Evolutionary conservation across 495 filamentous ascomycete species (phyloP), one percentile per base, ranked within the genome.

Genomic region (Tirmania nivea): DNA sequence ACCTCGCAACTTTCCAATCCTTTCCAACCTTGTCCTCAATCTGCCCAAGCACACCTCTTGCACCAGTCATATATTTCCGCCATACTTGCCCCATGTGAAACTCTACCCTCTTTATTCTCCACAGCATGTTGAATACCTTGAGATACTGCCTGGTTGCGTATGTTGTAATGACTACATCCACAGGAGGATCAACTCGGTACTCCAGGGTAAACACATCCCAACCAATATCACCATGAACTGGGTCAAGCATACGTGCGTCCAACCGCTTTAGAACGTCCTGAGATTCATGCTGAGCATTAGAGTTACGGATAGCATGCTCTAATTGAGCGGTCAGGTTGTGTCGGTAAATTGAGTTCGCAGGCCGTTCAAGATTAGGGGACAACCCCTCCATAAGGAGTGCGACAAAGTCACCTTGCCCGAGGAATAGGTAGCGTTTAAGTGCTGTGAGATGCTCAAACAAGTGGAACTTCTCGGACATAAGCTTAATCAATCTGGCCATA

Each of bases 151-250:
- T 84, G 53, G 84, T 89, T 36, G 83, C 86, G 77, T 84, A 93
- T 1, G 88, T 84, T 0, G 89, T 95, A 11, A 99, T 88, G 52
- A 99, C 86, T 52, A 96, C 90, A 62, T 99, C 92, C 21, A 96
- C 85, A 0, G 92, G 92, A 9, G 90, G 85, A 63, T 95, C 90
- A 55, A 96, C 87, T 67, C 94, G 94, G 70, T 99, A 99, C 65
- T 99, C 92, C 34, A 99, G 75, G 0, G 92, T 99, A 68, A 99
- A 99, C 67, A 90, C 93, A 65, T 99, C 92, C 92, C 92, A 99
- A 55, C 92, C 92, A 50, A 94, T 95, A 60, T 99, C 90, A 53
- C 92, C 92, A 64, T 94, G 87, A 51, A 81, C 85, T 50, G 94
- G 76, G 66, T 95, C 87, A 37, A 95, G 75, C 85, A 96, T 94